These are phyloP conservation scores for Sherardia arvensis DNA, from an alignment of 257 asterid species.

Conservation along the genomic window DNA sequence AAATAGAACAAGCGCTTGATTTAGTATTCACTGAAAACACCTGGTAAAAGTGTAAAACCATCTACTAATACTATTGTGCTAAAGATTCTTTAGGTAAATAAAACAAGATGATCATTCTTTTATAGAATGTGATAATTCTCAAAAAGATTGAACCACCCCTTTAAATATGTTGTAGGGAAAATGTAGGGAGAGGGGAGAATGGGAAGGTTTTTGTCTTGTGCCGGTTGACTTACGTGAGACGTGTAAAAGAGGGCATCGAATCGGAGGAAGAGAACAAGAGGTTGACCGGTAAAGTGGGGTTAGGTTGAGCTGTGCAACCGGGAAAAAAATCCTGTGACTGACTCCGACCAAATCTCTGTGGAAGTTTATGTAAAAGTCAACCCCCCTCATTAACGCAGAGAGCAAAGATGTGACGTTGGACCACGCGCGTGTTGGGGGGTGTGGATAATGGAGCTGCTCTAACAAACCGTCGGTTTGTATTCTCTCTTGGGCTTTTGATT, in stretches of 20 bases:
- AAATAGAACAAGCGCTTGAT: too few relatives aligned
- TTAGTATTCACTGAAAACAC: too few relatives aligned
- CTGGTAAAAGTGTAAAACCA: too few relatives aligned
- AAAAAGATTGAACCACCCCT: not conserved
- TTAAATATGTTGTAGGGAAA: not conserved
- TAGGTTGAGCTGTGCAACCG: slow-evolving; percentile 27
- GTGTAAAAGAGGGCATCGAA: slow-evolving; percentile 16
- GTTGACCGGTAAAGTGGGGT: slow-evolving; percentile 26
- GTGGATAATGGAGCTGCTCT: slow-evolving; percentile 24
- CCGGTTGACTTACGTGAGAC: slow-evolving; percentile 50
- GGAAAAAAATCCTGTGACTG: not conserved
- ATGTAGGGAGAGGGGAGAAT: not conserved
- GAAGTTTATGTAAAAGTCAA: slow-evolving; percentile 46
- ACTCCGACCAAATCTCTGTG: slow-evolving; percentile 36
- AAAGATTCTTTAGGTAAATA: not conserved
- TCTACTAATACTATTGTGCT: not conserved
- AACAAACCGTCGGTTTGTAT: slow-evolving; percentile 15
- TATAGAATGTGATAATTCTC: not conserved
- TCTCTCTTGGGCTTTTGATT: not conserved
- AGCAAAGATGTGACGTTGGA: slow-evolving; percentile 8
- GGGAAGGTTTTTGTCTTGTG: not conserved
- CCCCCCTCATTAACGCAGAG: slow-evolving; percentile 16
- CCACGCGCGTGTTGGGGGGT: slow-evolving; percentile 23
- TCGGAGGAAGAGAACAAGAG: slow-evolving; percentile 25
- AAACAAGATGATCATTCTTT: not conserved